Base-by-base conservation (phyloP, 2,329 filamentous ascomycete species). In the Didymella glomerata region DNA sequence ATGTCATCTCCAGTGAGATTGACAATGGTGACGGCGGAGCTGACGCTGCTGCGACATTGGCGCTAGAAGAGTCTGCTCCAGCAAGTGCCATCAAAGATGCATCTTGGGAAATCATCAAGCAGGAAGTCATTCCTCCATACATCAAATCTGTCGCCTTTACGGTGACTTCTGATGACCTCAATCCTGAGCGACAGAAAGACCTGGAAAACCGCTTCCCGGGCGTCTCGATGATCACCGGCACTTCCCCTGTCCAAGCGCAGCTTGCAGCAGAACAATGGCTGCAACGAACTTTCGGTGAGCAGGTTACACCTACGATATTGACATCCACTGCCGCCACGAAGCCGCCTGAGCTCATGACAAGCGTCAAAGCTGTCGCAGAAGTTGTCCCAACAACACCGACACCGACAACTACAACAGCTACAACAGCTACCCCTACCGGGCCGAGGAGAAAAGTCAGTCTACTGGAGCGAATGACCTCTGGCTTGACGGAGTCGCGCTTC, bases 71-170 rank as follows among this genome's bases (percentile, higher is more conserved):
- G 32, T 7, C 32, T 11, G 14, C 2, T 7, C 4, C 32, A 36
- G 14, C 2, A 36, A 25, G 5, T 2, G 22, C 2, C 6, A n/a
- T 25, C 10, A 32, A 36, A 11, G 1, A n/a, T 13, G 22, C 34
- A 5, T n/a, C 38, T 0, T 56, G 53, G 46, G 25, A 40, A 3
- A 13, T 5, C 1, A 2, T 42, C 24, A 45, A 32, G 7, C 40
- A 48, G n/a, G 11, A 22, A 4, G 4, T 52, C 1, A 13, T 57
- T 4, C 54, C 54, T 10, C 16, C 48, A 8, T 57, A 48, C 27
- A 42, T 57, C 4, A 27, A 42, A 20, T 16, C 2, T n/a, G 48
- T n/a, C 32, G 47, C 42, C 42, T 51, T 57, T 11, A 7, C 4
- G 6, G 48, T 57, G n/a, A 20, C 18, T 0, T 14, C 7, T 5